Evolutionary conservation across 2,329 filamentous ascomycete genomes (phyloP), one percentile per base, ranked within the genome.

Genomic region (Cordyceps farinosa): DNA sequence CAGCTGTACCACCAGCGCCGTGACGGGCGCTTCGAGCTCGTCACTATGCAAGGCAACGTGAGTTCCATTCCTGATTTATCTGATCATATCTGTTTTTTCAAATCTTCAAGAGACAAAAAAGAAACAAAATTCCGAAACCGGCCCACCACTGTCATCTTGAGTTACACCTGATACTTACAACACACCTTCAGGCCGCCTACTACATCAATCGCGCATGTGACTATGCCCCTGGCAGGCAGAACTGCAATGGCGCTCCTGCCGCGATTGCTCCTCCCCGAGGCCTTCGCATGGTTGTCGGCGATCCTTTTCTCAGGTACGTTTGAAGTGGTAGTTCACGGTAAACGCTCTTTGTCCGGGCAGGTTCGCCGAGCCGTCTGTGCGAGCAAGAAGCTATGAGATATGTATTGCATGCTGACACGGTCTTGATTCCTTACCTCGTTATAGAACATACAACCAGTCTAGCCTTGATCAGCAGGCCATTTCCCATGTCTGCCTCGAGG

Each of bases 221-320:
- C 63, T 71, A 70, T 48, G 69, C 62, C 3, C 64, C 66, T 1
- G 70, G 70, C n/a, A 66, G 70, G 15, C 38, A 59, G 17, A 68
- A 69, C 63, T 72, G 71, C 59, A 38, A 67, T 29, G 48, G 54
- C 27, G 58, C 62, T 5, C 61, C 68, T 5, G 32, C 44, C 22
- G 77, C 87, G 3, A 73, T 79, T 36, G 82, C 86, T 2, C 89
- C 88, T 68, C 87, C 86, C 0, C 72, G 79, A 30, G 84, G 81
- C 59, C 87, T 90, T 69, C 84, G 86, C 61, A 90, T 90, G 86
- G 61, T 90, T 32, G 84, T 86, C 5, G 88, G 88, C 44, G 78
- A 86, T 67, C 77, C 83, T 65, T 78, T 79, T 65, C 82, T 85
- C 65, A 64, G 66, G 67, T 71, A 64, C 22, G 66, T 66, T 3